Conservation (phyloP, 768 basidiomycete species). For the Lentinula boryana region DNA sequence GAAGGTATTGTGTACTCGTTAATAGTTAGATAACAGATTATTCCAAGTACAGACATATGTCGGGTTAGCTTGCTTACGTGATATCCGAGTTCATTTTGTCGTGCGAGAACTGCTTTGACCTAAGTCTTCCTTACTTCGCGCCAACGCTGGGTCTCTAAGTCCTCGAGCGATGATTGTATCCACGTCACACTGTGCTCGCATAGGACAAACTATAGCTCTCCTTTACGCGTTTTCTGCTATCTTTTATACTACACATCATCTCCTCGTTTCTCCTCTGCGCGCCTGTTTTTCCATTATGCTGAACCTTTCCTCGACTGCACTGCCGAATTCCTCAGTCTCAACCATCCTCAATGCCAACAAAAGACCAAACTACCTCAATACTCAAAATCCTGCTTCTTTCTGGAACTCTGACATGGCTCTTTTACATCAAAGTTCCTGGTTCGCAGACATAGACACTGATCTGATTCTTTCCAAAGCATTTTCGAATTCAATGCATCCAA, state of each 20-base stretch:
- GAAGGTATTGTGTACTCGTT: no score
- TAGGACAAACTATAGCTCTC: constrained; percentile 19
- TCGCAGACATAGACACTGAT: constrained; percentile 35
- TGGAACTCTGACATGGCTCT: constrained; percentile 5
- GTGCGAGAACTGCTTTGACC: no score
- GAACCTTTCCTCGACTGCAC: constrained; percentile 13
- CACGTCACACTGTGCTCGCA: not conserved
- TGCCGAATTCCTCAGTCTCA: constrained; percentile 12
- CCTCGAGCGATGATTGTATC: not conserved
- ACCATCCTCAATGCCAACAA: constrained; percentile 10
- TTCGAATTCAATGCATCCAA: constrained; percentile 62
- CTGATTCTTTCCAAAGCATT: constrained; percentile 67
- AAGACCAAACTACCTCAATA: not conserved
- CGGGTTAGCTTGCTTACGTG: no score
- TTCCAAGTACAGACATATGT: no score
- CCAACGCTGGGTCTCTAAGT: not conserved
- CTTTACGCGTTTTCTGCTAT: constrained; percentile 34
- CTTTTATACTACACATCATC: constrained; percentile 36
- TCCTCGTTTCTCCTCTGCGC: constrained; percentile 28
- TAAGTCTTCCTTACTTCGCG: not conserved
- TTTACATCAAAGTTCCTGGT: constrained; percentile 13
- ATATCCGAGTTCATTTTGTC: no score
- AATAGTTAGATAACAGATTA: no score
- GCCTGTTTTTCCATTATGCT: constrained; percentile 20
- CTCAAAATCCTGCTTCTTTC: constrained; percentile 10